Base-by-base conservation (phyloP, 2,329 filamentous ascomycete genomes). In the Trichoderma sp. region DNA sequence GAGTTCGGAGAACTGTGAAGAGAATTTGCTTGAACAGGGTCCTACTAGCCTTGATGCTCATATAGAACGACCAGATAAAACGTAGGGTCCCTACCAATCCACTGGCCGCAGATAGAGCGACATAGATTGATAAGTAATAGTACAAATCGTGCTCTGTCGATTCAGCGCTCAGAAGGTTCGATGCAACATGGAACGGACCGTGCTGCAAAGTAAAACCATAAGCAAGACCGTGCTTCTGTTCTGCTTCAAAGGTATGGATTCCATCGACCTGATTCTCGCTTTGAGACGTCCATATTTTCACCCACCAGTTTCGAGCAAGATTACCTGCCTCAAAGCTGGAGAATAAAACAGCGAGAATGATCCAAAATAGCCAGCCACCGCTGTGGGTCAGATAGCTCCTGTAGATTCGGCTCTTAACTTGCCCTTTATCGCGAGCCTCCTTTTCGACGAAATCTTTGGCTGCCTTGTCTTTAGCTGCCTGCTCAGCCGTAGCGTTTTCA, bases 371-470 rank as follows among this genome's bases (percentile, higher is more conserved):
- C 72, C 83, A 82, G 11, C 90, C 89, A 19, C 91, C 92, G 71
- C 87, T 91, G 29, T 89, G 87, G 11, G 83, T 83, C 16, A 94
- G 78, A 74, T 94, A 96, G 0, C 84, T 83, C 14, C 82, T 75
- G 71, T 94, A 95, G n/a, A 94, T 85, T 7, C 83, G 83, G 27
- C 83, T 83, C 73, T 90, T 90, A 37, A 95, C 88, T 5, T 89
- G 86, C 1, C 92, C 92, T 65, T 86, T 86, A 75, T 93, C 91
- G 68, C 89, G 86, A n/a, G 81, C 82, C 77, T 96, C 92, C 3
- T 93, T 91, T 75, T 93, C 89, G 31, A 92, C 87, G 72, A 94
- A 95, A 77, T 93, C 91, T 72, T 88, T 89, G 0, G 88, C 85
- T 5, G 79, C 78, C 75, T 86, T 86, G 6, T 58, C 61, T 47